phyloP scores from a whole-genome alignment of 2,329 filamentous ascomycete species.

The Diaporthe caulivora region DNA sequence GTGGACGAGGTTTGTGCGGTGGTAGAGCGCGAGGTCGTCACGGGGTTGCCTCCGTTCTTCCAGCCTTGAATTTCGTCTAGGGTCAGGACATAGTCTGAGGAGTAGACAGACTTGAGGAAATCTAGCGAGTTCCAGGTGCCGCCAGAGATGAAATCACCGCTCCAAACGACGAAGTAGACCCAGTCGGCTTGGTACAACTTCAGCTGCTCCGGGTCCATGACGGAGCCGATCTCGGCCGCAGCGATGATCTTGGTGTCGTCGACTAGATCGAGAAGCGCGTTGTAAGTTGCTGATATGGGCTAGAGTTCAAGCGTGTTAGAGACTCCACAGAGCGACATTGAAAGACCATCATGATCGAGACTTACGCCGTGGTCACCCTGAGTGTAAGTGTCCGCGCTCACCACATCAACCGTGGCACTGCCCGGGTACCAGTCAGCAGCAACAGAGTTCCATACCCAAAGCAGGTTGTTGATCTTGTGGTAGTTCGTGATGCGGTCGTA shows the following conservation, averaged over 20 bases:
- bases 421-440: conserved; percentile 61
- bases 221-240: conserved; percentile 59
- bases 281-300: conserved; percentile 12
- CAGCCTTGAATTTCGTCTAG: conserved; percentile 53
- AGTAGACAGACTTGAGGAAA: conserved; percentile 52
- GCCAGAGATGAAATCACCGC: conserved; percentile 57
- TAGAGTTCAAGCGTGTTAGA: not conserved
- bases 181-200: conserved; percentile 60
- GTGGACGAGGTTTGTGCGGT: not conserved
- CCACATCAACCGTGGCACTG: conserved; percentile 58
- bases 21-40: not conserved
- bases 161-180: conserved; percentile 62
- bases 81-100: conserved; percentile 42
- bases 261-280: conserved; percentile 40
- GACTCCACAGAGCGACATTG: rapidly evolving
- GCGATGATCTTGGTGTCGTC: conserved; percentile 61
- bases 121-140: conserved; percentile 55
- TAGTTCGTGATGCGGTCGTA: conserved; percentile 58
- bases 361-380: conserved; percentile 12
- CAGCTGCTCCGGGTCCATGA: conserved; percentile 56
- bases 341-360: not conserved
- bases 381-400: conserved; percentile 57
- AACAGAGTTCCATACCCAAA: conserved; percentile 65
- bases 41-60: conserved; percentile 29
- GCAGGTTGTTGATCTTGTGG: conserved; percentile 59